phyloP scores from a whole-genome alignment of 179 eudicot species.

The Drosera spatulata region DNA sequence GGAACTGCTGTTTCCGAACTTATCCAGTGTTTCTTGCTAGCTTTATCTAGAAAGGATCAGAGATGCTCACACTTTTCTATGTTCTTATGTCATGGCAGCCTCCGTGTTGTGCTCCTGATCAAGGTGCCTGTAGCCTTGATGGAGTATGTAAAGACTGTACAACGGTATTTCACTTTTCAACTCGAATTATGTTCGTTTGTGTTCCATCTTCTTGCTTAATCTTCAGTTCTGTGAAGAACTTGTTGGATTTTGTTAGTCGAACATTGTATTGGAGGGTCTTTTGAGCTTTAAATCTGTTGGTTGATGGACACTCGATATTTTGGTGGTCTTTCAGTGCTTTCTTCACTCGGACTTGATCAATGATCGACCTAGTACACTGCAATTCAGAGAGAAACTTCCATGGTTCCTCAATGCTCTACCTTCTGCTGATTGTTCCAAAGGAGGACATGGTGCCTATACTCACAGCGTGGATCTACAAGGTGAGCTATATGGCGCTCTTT shows the following conservation, averaged over 20 bases:
- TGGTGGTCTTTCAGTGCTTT: conserved; percentile 62
- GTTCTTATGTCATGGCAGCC: conserved; percentile 45
- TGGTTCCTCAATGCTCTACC: conserved; percentile 95
- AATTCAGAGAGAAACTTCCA: conserved; percentile 89
- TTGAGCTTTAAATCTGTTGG: not conserved
- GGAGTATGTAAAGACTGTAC: conserved; percentile 91
- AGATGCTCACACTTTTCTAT: not conserved
- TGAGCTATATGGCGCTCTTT: conserved; percentile 10
- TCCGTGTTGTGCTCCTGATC: conserved; percentile 77
- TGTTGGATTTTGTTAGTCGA: not conserved
- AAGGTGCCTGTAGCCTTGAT: conserved; percentile 51
- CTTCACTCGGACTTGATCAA: conserved; percentile 71
- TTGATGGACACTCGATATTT: conserved; percentile 13
- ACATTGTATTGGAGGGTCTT: not conserved
- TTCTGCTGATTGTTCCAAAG: conserved; percentile 94
- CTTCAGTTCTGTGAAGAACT: not conserved
- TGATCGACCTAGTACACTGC: conserved; percentile 79
- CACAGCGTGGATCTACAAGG: conserved; percentile 73
- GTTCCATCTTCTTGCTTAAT: not conserved
- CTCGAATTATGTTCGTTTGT: too few relatives aligned
- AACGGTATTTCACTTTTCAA: conserved; percentile 47
- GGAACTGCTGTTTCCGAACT: too few relatives aligned
- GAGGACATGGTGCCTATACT: conserved; percentile 97
- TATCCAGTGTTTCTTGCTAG: too few relatives aligned
- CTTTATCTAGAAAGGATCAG: not conserved